Percentiles rank a stretch among this genome's conserved stretches.
phyloP scores from a whole-genome alignment of 805 yeast species.

The Wickerhamomyces chaumierensis region DNA sequence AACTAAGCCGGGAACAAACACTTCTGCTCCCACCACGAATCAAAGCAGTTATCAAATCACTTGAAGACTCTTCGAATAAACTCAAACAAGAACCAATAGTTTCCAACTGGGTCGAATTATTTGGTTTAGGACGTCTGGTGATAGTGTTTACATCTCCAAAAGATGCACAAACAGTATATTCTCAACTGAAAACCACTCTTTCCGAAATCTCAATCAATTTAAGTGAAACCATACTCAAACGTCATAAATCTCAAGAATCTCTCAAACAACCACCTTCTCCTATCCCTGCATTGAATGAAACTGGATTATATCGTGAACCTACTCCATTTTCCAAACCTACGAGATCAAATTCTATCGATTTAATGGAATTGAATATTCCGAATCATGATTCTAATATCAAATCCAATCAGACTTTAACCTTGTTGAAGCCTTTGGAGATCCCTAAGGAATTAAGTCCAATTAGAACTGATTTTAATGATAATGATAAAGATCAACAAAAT shows the following conservation, averaged over 20 bases:
- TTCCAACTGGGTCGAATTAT: slow-evolving; percentile 27
- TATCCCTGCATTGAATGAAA: slow-evolving; percentile 2
- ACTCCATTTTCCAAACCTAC: slow-evolving; percentile 7
- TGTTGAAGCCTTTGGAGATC: neutral
- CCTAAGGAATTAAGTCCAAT: slow-evolving; percentile 1
- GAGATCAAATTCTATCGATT: neutral
- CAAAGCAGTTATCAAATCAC: slow-evolving; percentile 9
- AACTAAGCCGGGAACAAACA: slow-evolving; percentile 11
- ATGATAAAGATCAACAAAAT: neutral
- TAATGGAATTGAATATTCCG: neutral
- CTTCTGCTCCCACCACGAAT: slow-evolving; percentile 10
- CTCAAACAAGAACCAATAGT: slow-evolving; percentile 1
- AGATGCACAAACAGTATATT: slow-evolving; percentile 15
- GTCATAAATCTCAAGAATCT: slow-evolving; percentile 17
- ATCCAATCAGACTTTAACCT: neutral
- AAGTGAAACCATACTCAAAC: slow-evolving; percentile 23
- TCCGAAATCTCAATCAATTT: slow-evolving; percentile 20
- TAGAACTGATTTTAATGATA: neutral
- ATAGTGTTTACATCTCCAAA: slow-evolving; percentile 22
- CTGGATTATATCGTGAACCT: slow-evolving; percentile 14
- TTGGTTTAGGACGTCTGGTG: slow-evolving; percentile 31
- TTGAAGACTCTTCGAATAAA: neutral
- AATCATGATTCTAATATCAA: neutral
- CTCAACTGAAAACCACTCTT: slow-evolving; percentile 1
- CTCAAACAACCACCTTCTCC: slow-evolving; percentile 14